Evolutionary conservation across 192 early-diverging fungal species (phyloP).

Genomic region (Coemansia sp.): DNA sequence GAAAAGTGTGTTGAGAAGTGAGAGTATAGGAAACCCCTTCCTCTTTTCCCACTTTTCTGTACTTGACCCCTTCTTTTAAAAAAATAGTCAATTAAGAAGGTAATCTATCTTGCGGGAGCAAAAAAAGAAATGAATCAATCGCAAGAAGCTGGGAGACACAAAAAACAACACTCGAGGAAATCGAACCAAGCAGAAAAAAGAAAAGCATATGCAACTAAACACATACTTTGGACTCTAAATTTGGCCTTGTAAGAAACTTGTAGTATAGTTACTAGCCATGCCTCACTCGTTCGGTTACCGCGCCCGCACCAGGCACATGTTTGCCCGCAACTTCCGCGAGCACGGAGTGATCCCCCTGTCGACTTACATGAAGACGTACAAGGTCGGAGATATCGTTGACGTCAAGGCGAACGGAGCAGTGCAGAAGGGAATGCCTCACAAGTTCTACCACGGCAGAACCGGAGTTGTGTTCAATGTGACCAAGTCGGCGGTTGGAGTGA

Average conservation of each 20-base stretch:
- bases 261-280: constrained; percentile 57
- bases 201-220: too few species aligned
- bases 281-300: constrained; percentile 90
- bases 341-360: constrained; percentile 91
- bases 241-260: too few species aligned
- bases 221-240: too few species aligned
- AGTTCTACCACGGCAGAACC: constrained; percentile 99
- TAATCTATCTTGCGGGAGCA: constrained; percentile 16
- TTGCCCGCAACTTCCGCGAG: constrained; percentile 94
- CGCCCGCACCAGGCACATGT: constrained; percentile 98
- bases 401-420: constrained; percentile 99
- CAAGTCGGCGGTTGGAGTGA: constrained; percentile 98
- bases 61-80: constrained; percentile 31
- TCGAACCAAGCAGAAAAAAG: too few species aligned
- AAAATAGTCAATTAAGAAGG: constrained; percentile 50
- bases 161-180: too few species aligned
- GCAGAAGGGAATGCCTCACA: constrained; percentile 99
- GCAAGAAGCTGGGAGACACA: too few species aligned
- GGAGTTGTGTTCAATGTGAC: constrained; percentile 99
- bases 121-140: not conserved
- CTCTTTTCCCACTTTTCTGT: constrained; percentile 46
- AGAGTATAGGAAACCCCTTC: constrained; percentile 24
- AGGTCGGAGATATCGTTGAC: constrained; percentile 99
- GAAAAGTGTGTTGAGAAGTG: too few species aligned
- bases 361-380: constrained; percentile 98